A percentile compares a stretch with the other conserved stretches of the same genome.
These are phyloP conservation scores for Thinopyrum obtusiflorum DNA, from an alignment of 202 grass and related monocot genomes.

Conservation along the genomic window DNA sequence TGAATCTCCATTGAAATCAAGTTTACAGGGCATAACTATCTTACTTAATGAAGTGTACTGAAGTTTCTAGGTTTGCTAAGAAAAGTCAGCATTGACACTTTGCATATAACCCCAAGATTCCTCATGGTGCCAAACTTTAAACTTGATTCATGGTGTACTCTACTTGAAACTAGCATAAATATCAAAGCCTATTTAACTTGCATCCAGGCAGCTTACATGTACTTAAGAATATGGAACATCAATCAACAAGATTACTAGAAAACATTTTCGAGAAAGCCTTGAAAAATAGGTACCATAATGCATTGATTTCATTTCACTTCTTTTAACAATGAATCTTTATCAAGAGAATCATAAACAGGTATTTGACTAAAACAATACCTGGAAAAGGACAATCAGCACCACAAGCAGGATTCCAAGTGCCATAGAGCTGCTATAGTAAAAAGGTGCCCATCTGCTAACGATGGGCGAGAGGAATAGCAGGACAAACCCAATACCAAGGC, in stretches of 20 bases:
- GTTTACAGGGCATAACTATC: background rate
- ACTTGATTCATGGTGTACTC: background rate
- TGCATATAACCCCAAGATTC: background rate
- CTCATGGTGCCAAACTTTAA: background rate
- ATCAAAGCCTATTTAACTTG: background rate
- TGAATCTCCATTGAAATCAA: background rate
- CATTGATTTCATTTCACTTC: background rate
- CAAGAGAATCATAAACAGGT: constrained; percentile 1
- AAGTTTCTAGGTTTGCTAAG: background rate
- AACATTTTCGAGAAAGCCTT: background rate
- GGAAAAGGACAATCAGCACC: constrained; percentile 85
- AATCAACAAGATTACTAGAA: background rate
- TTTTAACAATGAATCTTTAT: constrained; percentile 6
- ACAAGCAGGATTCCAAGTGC: constrained; percentile 77
- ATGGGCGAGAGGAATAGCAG: constrained; percentile 68
- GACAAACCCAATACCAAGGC: constrained; percentile 79
- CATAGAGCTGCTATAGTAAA: constrained; percentile 98
- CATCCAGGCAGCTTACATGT: background rate
- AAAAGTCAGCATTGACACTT: background rate
- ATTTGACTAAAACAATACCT: constrained; percentile 51
- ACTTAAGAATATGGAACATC: background rate
- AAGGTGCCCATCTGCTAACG: constrained; percentile 88
- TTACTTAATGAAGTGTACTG: background rate
- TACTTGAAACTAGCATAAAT: constrained; percentile 11
- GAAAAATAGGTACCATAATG: background rate